A percentile compares a stretch with the other conserved stretches of the same genome.
Conservation (phyloP, 768 basidiomycete genomes). For the Basidioascus undulatus region DNA sequence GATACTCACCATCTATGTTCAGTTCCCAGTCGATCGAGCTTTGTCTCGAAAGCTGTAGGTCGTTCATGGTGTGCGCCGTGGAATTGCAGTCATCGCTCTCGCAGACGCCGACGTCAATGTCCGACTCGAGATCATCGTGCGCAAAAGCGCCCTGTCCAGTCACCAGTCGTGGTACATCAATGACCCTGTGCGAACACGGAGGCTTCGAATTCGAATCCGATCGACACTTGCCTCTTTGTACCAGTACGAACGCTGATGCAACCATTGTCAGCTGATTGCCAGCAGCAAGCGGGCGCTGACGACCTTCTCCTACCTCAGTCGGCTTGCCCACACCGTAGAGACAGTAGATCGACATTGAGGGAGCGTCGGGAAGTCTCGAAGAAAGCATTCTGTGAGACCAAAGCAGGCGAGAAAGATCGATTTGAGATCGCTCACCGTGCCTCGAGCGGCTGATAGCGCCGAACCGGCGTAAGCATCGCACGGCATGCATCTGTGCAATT, state of each 20-base stretch:
- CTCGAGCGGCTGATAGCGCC: too few relatives aligned
- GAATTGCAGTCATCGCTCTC: slow-evolving; percentile 22
- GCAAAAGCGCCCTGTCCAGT: slow-evolving; percentile 43
- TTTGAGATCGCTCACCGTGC: slow-evolving; percentile 13
- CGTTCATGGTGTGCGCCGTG: too few relatives aligned
- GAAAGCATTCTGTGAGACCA: background rate
- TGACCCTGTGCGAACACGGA: slow-evolving; percentile 13
- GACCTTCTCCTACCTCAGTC: slow-evolving; percentile 68
- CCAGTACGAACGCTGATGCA: slow-evolving; percentile 70
- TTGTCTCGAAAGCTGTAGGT: too few relatives aligned
- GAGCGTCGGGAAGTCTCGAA: slow-evolving; percentile 55
- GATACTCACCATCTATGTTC: slow-evolving; percentile 26
- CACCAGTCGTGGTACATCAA: too few relatives aligned
- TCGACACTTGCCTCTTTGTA: slow-evolving; percentile 17
- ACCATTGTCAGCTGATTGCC: too few relatives aligned
- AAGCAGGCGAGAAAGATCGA: background rate
- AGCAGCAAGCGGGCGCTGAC: slow-evolving; percentile 11
- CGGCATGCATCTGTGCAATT: too few relatives aligned
- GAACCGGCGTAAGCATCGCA: too few relatives aligned
- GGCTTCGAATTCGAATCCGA: background rate
- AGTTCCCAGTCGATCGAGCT: too few relatives aligned
- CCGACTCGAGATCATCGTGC: slow-evolving; percentile 31
- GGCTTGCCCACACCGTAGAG: slow-evolving; percentile 90
- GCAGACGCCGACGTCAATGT: slow-evolving; percentile 24
- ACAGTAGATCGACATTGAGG: slow-evolving; percentile 76